Evolutionary conservation across 169 alveolate species (phyloP).

Genomic region (Plasmodium inui): DNA sequence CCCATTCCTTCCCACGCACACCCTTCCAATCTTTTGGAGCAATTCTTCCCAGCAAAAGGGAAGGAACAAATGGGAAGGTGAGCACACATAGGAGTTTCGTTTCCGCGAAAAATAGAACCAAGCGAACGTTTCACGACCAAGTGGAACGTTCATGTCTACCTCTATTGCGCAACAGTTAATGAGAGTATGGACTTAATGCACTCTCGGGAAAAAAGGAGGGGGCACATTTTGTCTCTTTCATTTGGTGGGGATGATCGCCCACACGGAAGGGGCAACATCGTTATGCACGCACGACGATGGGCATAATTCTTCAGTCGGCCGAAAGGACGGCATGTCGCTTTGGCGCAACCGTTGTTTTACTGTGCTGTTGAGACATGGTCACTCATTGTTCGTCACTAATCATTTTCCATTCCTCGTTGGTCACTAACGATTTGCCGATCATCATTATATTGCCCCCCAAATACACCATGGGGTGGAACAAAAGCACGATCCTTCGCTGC

Average conservation of each 20-base stretch:
- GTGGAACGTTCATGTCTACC: neutral
- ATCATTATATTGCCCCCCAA: neutral
- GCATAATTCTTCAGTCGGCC: neutral
- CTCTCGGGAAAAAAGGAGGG: neutral
- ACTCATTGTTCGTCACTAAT: neutral
- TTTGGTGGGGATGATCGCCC: neutral
- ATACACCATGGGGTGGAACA: neutral
- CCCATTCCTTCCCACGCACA: neutral
- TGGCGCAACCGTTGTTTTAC: neutral
- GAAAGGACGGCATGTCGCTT: neutral
- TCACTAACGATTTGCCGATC: neutral
- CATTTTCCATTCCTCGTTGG: too few relatives aligned
- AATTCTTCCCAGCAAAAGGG: neutral
- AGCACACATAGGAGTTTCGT: neutral
- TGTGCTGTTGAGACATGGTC: neutral
- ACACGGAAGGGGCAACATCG: neutral
- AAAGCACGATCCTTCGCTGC: neutral
- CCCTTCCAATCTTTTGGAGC: neutral
- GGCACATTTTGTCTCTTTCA: neutral
- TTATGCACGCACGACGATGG: neutral
- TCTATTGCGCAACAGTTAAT: neutral
- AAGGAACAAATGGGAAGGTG: neutral
- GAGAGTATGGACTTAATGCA: neutral
- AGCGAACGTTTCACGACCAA: neutral
- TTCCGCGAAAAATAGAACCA: neutral